Conservation (phyloP, 345 rosid genomes). For the Pugionium cornutum region DNA sequence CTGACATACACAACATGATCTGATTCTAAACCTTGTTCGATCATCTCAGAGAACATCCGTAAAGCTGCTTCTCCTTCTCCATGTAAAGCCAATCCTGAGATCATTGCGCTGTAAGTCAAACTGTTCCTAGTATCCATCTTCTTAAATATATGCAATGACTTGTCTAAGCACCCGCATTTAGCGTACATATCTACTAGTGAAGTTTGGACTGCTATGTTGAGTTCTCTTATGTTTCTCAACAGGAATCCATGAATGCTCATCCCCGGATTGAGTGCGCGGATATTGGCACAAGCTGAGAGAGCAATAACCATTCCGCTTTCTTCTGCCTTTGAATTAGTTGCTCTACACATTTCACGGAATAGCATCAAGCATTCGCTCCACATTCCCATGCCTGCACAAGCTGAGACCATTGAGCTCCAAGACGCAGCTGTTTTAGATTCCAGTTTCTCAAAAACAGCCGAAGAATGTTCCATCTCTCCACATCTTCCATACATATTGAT, state of each 20-base stretch:
- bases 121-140: constrained; percentile 41
- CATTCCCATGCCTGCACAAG: constrained; percentile 30
- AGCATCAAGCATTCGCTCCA: constrained; percentile 38
- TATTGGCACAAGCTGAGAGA: constrained; percentile 49
- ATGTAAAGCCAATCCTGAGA: constrained; percentile 49
- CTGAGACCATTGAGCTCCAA: constrained; percentile 45
- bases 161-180: constrained; percentile 50
- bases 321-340: constrained; percentile 39
- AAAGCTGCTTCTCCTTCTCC: constrained; percentile 50
- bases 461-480: constrained; percentile 38
- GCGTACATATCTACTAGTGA: constrained; percentile 53
- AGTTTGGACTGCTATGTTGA: constrained; percentile 49
- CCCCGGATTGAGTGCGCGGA: constrained; percentile 46
- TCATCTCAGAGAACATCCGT: constrained; percentile 43
- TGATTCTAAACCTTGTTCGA: constrained; percentile 36
- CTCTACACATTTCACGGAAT: constrained; percentile 33
- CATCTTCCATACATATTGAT: constrained; percentile 43
- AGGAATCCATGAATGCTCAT: constrained; percentile 45
- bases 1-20: constrained; percentile 48
- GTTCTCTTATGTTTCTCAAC: constrained; percentile 48
- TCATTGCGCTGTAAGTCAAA: constrained; percentile 47
- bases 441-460: constrained; percentile 32
- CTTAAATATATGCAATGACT: constrained; percentile 39
- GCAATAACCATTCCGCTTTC: constrained; percentile 49
- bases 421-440: constrained; percentile 41